Base-by-base conservation (phyloP, 768 basidiomycete genomes). In the Lactarius psammicola region DNA sequence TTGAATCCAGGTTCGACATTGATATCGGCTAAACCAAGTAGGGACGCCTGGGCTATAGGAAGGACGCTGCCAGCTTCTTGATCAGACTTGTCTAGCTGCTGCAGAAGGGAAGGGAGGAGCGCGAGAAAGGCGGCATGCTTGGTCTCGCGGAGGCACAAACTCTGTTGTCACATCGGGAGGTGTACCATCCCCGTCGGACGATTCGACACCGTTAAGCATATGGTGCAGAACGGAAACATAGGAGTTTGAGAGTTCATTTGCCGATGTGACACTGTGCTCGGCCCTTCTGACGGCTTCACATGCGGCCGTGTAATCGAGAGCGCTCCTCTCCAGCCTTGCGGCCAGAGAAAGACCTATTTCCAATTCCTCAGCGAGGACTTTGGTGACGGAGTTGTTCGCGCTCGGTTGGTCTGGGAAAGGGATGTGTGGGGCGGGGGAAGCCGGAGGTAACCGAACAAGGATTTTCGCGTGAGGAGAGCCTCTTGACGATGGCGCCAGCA, bases 61-160 rank as follows among this genome's bases (percentile, higher is more conserved):
- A 89, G 54, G 1, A 85, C 71, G 26, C 75, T 74, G 34, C 77
- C 76, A 9, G 84, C 79, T 26, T 75, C 71, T n/a, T 78, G 74
- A 38, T 79, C 75, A 15, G 78, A 74, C 36, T 77, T 72, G 3
- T 77, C 74, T 30, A 82, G 74, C 63, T 87, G 83, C 36, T 85
- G 79, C 10, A 86, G 69, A 20, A 89, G 75, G 36, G 84, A 77
- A 15, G 92, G 89, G 18, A 93, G 78, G 23, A 90, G 76, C 3
- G 89, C 87, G 17, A 94, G 78, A 74, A 88, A 94, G 7, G 84
- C 81, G 7, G 85, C 82, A 75, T 93, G 90, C 8, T 78, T 77
- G 4, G 80, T 79, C 15, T 81, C 80, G 44, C 88, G 82, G 58
- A 94, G 77, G 72, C 89, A 92, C 33, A 70, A n/a, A 72, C 66